Percentiles rank a stretch among this genome's conserved stretches.
phyloP scores from a whole-genome alignment of 225 moss, liverwort and hornwort genomes.

The Physcomitrellopsis africana region DNA sequence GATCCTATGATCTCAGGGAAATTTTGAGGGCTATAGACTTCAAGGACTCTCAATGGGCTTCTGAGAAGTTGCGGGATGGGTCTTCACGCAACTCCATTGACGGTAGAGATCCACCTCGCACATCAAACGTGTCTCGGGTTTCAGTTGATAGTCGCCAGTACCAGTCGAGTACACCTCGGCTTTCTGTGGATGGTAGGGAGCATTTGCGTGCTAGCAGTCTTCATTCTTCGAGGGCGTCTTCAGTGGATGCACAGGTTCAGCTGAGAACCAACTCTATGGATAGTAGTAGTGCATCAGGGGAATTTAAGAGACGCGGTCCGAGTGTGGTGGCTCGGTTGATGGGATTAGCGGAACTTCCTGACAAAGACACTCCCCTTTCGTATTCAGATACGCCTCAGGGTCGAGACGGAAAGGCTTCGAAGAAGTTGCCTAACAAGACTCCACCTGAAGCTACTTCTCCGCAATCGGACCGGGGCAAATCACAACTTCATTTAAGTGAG shows the following conservation, averaged over 20 bases:
- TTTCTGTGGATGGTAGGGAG: constrained; percentile 51
- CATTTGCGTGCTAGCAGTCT: constrained; percentile 58
- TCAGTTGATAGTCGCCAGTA: constrained; percentile 61
- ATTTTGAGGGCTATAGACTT: constrained; percentile 54
- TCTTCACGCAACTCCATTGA: constrained; percentile 48
- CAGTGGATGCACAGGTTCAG: constrained; percentile 49
- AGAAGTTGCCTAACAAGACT: constrained; percentile 41
- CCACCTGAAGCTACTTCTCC: constrained; percentile 41
- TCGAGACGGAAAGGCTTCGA: constrained; percentile 43
- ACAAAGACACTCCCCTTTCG: constrained; percentile 19
- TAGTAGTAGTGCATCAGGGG: constrained; percentile 42
- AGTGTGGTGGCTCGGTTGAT: constrained; percentile 62
- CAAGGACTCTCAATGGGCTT: constrained; percentile 49
- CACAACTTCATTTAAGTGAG: constrained; percentile 51
- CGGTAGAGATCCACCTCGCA: constrained; percentile 54
- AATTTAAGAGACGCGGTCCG: constrained; percentile 49
- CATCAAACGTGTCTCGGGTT: constrained; percentile 51
- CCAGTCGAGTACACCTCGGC: constrained; percentile 55
- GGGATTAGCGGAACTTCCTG: constrained; percentile 57
- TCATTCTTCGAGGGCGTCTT: constrained; percentile 58
- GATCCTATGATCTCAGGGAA: constrained; percentile 52
- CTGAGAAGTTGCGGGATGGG: constrained; percentile 37
- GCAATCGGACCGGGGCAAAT: constrained; percentile 26
- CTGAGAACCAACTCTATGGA: constrained; percentile 58
- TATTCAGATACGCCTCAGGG: constrained; percentile 20